These are phyloP conservation scores for Penicillium sclerotiorum DNA, from an alignment of 2,329 filamentous ascomycete species.

Conservation along the genomic window DNA sequence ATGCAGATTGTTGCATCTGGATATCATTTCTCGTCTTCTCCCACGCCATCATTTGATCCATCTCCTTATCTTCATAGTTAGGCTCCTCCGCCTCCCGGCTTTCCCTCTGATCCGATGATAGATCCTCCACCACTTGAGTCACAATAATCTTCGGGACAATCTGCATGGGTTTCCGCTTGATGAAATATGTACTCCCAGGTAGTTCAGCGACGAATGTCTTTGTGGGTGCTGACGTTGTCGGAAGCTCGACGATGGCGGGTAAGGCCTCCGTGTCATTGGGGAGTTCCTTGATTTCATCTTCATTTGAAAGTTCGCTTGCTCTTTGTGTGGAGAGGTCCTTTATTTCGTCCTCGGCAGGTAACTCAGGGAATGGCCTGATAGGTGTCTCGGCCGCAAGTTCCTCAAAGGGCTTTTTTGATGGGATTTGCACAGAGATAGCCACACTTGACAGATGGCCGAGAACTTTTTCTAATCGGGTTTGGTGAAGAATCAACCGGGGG, in stretches of 20 bases:
- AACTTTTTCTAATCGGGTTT: conserved; percentile 23
- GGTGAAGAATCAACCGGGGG: conserved; percentile 17
- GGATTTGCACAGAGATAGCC: neutral
- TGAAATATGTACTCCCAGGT: neutral
- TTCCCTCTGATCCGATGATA: neutral
- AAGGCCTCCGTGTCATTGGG: too few relatives aligned
- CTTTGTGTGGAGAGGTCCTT: too few relatives aligned
- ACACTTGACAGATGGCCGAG: conserved; percentile 14
- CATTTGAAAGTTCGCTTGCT: too few relatives aligned
- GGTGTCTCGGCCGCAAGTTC: neutral
- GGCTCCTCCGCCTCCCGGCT: neutral
- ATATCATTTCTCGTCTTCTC: conserved; percentile 14
- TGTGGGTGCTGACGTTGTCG: neutral
- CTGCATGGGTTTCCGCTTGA: neutral
- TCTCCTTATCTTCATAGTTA: conserved; percentile 9
- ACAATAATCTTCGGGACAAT: conserved; percentile 15
- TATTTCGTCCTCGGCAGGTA: neutral
- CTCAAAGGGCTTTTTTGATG: neutral
- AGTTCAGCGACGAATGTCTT: conserved; percentile 12
- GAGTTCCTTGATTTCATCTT: too few relatives aligned
- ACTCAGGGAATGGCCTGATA: neutral
- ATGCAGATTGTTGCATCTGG: conserved; percentile 14
- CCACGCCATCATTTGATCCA: conserved; percentile 22
- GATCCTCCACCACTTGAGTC: conserved; percentile 6
- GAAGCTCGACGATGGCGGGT: conserved; percentile 8